Conservation (phyloP, 768 basidiomycete genomes). For the Macrocybe gigantea region DNA sequence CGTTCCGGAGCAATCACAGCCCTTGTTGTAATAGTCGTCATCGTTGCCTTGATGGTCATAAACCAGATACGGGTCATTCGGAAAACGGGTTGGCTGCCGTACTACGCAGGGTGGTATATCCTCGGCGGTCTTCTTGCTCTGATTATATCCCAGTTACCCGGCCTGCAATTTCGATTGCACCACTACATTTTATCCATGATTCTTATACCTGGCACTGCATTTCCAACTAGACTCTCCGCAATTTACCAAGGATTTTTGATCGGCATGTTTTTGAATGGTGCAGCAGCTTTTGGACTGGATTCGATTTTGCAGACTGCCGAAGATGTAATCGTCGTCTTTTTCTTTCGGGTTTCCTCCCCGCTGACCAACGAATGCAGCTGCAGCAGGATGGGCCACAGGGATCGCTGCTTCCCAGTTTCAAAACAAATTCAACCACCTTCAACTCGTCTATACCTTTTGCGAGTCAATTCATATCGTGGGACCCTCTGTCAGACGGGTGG, state of each 20-base stretch:
- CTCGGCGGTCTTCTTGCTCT: slow-evolving; percentile 59
- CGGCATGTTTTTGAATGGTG: slow-evolving; percentile 78
- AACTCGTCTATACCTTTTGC: slow-evolving; percentile 46
- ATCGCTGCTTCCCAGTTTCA: slow-evolving; percentile 61
- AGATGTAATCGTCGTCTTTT: slow-evolving; percentile 36
- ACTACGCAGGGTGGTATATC: slow-evolving; percentile 72
- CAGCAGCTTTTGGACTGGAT: slow-evolving; percentile 74
- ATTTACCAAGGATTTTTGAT: slow-evolving; percentile 79
- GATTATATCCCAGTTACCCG: slow-evolving; percentile 65
- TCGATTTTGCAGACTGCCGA: slow-evolving; percentile 72
- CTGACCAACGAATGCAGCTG: slow-evolving; percentile 38
- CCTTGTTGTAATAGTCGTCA: slow-evolving; percentile 60
- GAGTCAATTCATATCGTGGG: slow-evolving; percentile 58
- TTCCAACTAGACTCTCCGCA: slow-evolving; percentile 75
- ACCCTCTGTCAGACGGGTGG: slow-evolving; percentile 48
- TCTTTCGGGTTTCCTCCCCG: slow-evolving; percentile 3
- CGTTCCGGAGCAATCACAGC: slow-evolving; percentile 64
- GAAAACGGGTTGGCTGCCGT: slow-evolving; percentile 78
- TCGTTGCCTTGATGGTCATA: slow-evolving; percentile 51
- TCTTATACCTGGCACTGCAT: slow-evolving; percentile 72
- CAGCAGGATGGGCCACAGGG: slow-evolving; percentile 67
- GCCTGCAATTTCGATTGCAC: slow-evolving; percentile 65
- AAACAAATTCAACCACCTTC: slow-evolving; percentile 70
- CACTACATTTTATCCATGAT: slow-evolving; percentile 78
- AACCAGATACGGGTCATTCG: slow-evolving; percentile 83